These are phyloP conservation scores for Phytopythium mirpurense DNA, from an alignment of 352 stramenopile species.

Conservation along the genomic window DNA sequence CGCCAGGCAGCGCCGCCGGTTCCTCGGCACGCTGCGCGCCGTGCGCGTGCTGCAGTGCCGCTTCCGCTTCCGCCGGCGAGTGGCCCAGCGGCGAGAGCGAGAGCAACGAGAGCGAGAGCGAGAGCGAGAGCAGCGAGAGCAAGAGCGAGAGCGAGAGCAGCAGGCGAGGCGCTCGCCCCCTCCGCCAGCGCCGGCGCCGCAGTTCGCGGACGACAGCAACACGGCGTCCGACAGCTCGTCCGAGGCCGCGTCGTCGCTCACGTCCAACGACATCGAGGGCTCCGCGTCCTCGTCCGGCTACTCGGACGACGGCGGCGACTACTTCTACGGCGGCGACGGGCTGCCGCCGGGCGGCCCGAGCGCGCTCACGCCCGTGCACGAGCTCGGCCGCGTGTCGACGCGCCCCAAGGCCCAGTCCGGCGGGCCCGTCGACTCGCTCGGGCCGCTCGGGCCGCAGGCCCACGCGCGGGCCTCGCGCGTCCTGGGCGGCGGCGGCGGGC, in stretches of 20 bases:
- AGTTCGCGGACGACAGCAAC: conserved; percentile 57
- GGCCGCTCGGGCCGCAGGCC: conserved; percentile 8
- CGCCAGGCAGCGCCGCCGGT: conserved; percentile 47
- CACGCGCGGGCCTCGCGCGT: neutral
- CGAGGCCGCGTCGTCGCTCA: conserved; percentile 32
- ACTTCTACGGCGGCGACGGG: conserved; percentile 14
- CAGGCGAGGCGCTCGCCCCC: conserved; percentile 9
- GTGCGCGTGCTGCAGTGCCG: conserved; percentile 68
- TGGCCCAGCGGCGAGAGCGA: conserved; percentile 13
- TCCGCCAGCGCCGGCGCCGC: conserved; percentile 14
- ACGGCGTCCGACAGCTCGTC: conserved; percentile 66
- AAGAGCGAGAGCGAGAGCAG: conserved; percentile 23
- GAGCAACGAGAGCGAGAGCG: conserved; percentile 18
- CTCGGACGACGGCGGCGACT: conserved; percentile 42
- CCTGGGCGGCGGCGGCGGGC: too few relatives aligned
- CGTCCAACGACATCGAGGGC: conserved; percentile 72
- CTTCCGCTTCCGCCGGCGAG: conserved; percentile 40
- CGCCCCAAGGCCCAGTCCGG: conserved; percentile 44
- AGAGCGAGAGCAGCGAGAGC: conserved; percentile 13
- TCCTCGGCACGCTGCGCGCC: conserved; percentile 35
- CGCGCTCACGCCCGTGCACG: conserved; percentile 5
- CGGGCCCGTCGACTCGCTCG: conserved; percentile 26
- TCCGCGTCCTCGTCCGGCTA: conserved; percentile 45
- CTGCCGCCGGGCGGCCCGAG: neutral
- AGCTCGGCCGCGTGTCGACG: conserved; percentile 19